These are phyloP conservation scores for Oryza longistaminata DNA, from an alignment of 176 grass and related monocot genomes.

Conservation along the genomic window DNA sequence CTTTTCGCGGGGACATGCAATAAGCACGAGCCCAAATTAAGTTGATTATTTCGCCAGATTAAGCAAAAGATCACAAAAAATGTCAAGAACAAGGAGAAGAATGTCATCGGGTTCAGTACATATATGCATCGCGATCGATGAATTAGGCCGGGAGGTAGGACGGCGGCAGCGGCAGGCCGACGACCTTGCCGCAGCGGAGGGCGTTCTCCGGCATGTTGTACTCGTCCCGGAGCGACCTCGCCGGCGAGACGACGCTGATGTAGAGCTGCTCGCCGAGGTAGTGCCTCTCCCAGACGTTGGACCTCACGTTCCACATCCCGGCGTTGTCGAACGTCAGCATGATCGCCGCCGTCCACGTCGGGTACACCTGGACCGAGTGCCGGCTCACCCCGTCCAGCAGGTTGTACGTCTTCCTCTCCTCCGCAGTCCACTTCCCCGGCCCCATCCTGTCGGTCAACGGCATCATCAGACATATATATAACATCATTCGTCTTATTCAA, in stretches of 20 bases:
- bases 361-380: slow-evolving; percentile 72
- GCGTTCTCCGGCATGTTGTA: slow-evolving; percentile 59
- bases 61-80: not conserved
- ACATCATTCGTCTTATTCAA: no score
- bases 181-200: slow-evolving; percentile 57
- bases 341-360: slow-evolving; percentile 61
- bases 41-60: slow-evolving; percentile 4
- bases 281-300: slow-evolving; percentile 61
- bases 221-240: slow-evolving; percentile 59
- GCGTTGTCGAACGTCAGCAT: slow-evolving; percentile 76
- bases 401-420: slow-evolving; percentile 59
- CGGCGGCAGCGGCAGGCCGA: slow-evolving; percentile 56
- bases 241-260: slow-evolving; percentile 56
- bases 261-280: slow-evolving; percentile 76
- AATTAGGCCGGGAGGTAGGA: slow-evolving; percentile 33
- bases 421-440: slow-evolving; percentile 54
- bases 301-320: slow-evolving; percentile 66
- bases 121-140: not conserved
- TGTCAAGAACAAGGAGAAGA: slow-evolving; percentile 14
- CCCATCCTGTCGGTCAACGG: slow-evolving; percentile 43
- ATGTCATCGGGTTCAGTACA: not conserved
- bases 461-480: no score
- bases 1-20: not conserved
- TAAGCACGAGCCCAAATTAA: not conserved
- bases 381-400: slow-evolving; percentile 65